Percentiles rank a stretch among this genome's conserved stretches.
These are phyloP conservation scores for Sugiyamaella qingdaonensis DNA, from an alignment of 805 yeast species.

Conservation along the genomic window DNA sequence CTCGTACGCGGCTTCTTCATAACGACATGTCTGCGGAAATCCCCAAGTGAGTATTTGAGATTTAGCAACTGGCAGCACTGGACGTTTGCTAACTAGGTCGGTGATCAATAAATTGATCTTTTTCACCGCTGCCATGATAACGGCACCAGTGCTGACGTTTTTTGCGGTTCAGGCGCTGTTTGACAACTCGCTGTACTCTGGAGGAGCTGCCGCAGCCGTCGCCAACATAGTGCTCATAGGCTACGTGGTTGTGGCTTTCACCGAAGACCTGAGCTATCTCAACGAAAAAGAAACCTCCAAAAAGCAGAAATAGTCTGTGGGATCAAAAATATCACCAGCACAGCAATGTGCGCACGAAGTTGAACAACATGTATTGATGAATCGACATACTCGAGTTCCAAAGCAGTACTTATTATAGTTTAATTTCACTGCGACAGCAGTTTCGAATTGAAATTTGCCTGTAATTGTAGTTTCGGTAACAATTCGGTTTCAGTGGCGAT, in stretches of 20 bases:
- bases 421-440: too few species aligned
- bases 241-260: constrained; percentile 64
- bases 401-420: too few species aligned
- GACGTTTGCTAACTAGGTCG: constrained; percentile 17
- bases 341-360: background rate
- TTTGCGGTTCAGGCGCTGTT: constrained; percentile 42
- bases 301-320: background rate
- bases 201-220: constrained; percentile 67
- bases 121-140: constrained; percentile 68
- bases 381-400: too few species aligned
- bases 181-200: constrained; percentile 54
- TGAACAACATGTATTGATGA: background rate
- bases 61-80: background rate
- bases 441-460: too few species aligned
- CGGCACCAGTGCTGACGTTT: constrained; percentile 56
- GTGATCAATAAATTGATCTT: constrained; percentile 50
- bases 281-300: background rate
- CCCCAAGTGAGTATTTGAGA: constrained; percentile 13
- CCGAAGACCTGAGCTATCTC: constrained; percentile 43
- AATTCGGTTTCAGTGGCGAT: too few species aligned
- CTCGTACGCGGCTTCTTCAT: background rate
- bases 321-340: background rate
- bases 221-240: constrained; percentile 68
- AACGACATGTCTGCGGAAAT: constrained; percentile 6
- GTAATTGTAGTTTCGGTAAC: too few species aligned